Conservation (phyloP, 2,329 filamentous ascomycete species). For the Aspergillus novofumigatus region DNA sequence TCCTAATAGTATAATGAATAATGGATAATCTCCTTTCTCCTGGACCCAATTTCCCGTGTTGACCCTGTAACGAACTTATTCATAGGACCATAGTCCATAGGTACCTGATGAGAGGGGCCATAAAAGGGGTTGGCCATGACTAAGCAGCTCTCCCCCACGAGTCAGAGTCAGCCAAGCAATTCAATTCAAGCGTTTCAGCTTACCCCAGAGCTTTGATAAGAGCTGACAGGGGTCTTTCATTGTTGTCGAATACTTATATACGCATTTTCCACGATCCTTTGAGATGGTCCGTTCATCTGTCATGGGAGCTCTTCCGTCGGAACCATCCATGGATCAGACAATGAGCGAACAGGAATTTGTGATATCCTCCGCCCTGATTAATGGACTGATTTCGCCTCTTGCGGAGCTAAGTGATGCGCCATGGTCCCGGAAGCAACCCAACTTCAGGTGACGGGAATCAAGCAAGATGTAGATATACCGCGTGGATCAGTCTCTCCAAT, state of each 20-base stretch:
- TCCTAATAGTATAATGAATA: background rate
- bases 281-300: background rate
- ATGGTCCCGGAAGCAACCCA: background rate
- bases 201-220: too few relatives aligned
- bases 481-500: background rate
- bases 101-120: slow-evolving; percentile 10
- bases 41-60: background rate
- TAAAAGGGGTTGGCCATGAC: slow-evolving; percentile 37
- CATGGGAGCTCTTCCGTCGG: background rate
- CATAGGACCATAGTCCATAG: background rate
- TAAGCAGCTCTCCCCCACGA: slow-evolving; percentile 22
- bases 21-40: background rate
- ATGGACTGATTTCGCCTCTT: background rate
- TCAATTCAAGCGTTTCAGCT: slow-evolving; percentile 13
- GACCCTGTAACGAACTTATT: background rate
- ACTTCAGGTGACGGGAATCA: background rate
- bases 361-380: background rate
- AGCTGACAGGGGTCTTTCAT: too few relatives aligned
- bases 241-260: too few relatives aligned
- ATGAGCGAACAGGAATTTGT: background rate
- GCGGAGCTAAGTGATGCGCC: background rate
- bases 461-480: background rate
- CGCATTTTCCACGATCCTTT: too few relatives aligned
- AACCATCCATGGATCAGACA: background rate
- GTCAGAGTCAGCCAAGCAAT: slow-evolving; percentile 8